Percentiles rank a stretch among this genome's conserved stretches.
These are phyloP conservation scores for Taxillus chinensis DNA, from an alignment of 164 flowering plant genomes.

Conservation along the genomic window DNA sequence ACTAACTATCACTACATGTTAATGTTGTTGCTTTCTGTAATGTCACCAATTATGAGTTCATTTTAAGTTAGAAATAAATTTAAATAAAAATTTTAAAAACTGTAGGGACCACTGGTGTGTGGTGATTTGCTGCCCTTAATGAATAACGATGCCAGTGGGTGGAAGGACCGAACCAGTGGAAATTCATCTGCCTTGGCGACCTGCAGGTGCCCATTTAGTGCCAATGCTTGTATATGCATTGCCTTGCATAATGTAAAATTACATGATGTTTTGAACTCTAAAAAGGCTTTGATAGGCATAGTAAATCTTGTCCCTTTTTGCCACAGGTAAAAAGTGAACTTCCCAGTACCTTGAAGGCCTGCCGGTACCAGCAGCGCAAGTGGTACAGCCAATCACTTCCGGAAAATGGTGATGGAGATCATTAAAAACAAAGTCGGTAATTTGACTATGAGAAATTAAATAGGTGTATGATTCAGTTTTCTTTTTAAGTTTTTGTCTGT, in stretches of 20 bases:
- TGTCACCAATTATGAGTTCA: background rate
- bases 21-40: background rate
- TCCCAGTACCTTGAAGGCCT: constrained; percentile 92
- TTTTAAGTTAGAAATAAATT: background rate
- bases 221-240: background rate
- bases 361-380: constrained; percentile 84
- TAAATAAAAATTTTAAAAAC: background rate
- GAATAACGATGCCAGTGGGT: constrained; percentile 83
- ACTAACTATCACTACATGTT: too few species aligned
- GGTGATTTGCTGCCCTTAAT: constrained; percentile 73
- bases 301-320: too few species aligned
- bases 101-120: constrained; percentile 88
- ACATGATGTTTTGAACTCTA: too few species aligned
- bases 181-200: constrained; percentile 72
- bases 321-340: constrained; percentile 78
- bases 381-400: constrained; percentile 96
- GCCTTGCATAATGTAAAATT: too few species aligned
- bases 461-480: background rate
- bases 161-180: constrained; percentile 97
- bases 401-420: constrained; percentile 90
- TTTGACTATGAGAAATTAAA: background rate
- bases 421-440: constrained; percentile 50
- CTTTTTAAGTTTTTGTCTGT: background rate
- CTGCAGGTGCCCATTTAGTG: constrained; percentile 42
- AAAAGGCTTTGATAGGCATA: too few species aligned